Conservation (phyloP, 805 yeast species). For the Ogataea polymorpha region DNA sequence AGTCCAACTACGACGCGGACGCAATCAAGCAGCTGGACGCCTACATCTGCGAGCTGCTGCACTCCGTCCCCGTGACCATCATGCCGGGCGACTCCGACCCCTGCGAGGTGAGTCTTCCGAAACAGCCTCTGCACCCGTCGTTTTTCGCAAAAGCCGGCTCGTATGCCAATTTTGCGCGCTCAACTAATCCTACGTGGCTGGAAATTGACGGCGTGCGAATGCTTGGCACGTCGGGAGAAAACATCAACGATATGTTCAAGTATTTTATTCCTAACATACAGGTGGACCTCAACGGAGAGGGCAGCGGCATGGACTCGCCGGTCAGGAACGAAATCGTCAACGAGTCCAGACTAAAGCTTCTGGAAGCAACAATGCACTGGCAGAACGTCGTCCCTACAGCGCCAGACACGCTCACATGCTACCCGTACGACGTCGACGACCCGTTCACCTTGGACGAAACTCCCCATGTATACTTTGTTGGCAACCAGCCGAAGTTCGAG, state of each 20-base stretch:
- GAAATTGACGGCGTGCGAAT: constrained; percentile 54
- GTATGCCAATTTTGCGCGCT: constrained; percentile 38
- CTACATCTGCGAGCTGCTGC: constrained; percentile 53
- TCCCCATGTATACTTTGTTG: constrained; percentile 85
- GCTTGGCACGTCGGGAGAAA: constrained; percentile 83
- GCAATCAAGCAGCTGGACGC: constrained; percentile 56
- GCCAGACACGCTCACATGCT: constrained; percentile 91
- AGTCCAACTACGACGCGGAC: constrained; percentile 47
- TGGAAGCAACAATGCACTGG: constrained; percentile 75
- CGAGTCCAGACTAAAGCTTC: constrained; percentile 56
- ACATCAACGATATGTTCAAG: constrained; percentile 70
- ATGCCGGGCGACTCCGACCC: constrained; percentile 90
- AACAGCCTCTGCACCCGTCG: constrained; percentile 82
- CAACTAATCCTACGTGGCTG: constrained; percentile 75
- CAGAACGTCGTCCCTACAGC: constrained; percentile 91
- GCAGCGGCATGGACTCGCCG: constrained; percentile 23
- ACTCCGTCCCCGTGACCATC: constrained; percentile 64
- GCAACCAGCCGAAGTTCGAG: constrained; percentile 71
- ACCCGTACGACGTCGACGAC: constrained; percentile 73
- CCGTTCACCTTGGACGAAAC: constrained; percentile 78
- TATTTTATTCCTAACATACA: constrained; percentile 49
- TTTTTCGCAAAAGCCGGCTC: constrained; percentile 47
- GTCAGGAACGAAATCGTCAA: constrained; percentile 37
- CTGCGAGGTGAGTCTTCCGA: constrained; percentile 80
- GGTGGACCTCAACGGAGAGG: constrained; percentile 21